Percentiles rank a stretch among this genome's conserved stretches.
Conservation (phyloP, 2,329 filamentous ascomycete species). For the Xylariaceae sp. region DNA sequence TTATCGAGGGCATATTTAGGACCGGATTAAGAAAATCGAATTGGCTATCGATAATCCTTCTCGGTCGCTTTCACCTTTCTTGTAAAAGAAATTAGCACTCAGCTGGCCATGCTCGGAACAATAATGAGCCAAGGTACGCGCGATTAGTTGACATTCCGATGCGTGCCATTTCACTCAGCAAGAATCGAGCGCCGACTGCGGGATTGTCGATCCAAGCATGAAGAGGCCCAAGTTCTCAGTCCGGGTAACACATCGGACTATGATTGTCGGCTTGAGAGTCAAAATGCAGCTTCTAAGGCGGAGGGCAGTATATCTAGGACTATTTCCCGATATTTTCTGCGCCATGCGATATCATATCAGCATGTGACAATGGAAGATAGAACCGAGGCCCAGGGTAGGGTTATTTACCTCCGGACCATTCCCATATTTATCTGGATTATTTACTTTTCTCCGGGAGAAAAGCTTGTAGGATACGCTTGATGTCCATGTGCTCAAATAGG, state of each 20-base stretch:
- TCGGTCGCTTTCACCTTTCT: conserved; percentile 20
- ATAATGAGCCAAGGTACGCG: conserved; percentile 29
- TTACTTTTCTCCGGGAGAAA: conserved; percentile 25
- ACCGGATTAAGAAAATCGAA: conserved; percentile 11
- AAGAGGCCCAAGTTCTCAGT: conserved; percentile 32
- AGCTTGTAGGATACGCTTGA: conserved; percentile 27
- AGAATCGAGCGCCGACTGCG: conserved; percentile 29
- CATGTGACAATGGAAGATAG: background rate
- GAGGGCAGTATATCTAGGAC: conserved; percentile 4
- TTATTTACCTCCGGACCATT: background rate
- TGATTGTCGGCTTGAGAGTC: conserved; percentile 33
- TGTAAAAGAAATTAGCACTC: conserved; percentile 40
- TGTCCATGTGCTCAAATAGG: conserved; percentile 35
- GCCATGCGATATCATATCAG: background rate
- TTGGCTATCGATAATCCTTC: background rate
- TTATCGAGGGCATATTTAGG: background rate
- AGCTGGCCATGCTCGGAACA: conserved; percentile 7
- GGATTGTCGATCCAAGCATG: conserved; percentile 26
- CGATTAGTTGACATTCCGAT: conserved; percentile 38
- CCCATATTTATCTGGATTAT: background rate
- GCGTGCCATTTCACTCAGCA: conserved; percentile 36
- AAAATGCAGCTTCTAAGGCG: conserved; percentile 25
- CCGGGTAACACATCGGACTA: conserved; percentile 28
- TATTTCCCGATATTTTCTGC: conserved; percentile 16
- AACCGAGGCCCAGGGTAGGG: background rate